Evolutionary conservation across 768 basidiomycete species (phyloP), one percentile per base, ranked within the genome.

Genomic region (Rhizopogon rudus): DNA sequence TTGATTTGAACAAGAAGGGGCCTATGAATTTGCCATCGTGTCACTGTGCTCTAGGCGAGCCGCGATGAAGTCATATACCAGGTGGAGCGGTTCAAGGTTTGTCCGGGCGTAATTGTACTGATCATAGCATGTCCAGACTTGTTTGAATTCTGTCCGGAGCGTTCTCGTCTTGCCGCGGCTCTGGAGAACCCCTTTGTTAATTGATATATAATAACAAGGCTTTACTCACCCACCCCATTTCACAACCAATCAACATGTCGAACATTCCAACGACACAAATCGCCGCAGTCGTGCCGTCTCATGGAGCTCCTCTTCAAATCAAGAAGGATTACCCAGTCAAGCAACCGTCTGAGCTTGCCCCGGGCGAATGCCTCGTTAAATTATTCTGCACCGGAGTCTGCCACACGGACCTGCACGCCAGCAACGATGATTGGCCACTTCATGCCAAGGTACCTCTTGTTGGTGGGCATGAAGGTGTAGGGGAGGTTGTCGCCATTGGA

Each of bases 391-490:
- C 87, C 6, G 91, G 91, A 54, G 89, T 92, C n/a, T 93, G 91
- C 71, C 90, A 92, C 65, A 89, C 87, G 3, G 91, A 93, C 63
- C 77, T 91, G 13, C 91, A 93, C 62, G 86, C 86, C 28, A 81
- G 81, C 39, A 70, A 79, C 40, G 82, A 81, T 43, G 93, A 94
- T 65, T 94, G 93, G 93, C 93, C 93, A 0, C 55, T 89, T 9
- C 69, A 77, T n/a, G 75, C 82, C 35, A 80, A 75, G 51, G 75
- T 75, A 1, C 87, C 87, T 0, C 80, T 91, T 46, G 81, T 92
- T 54, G 89, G 89, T 14, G 90, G 93, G 0, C 92, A 93, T 65
- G 87, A 93, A 71, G 92, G 91, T 59, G 89, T 91, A 12, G 91
- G 93, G 16, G 73, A 77, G 42, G 72, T 96, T 53, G 86, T 93